Evolutionary conservation across 345 rosid genomes (phyloP), one percentile per base, ranked within the genome.

Genomic region (Abelmoschus esculentus): DNA sequence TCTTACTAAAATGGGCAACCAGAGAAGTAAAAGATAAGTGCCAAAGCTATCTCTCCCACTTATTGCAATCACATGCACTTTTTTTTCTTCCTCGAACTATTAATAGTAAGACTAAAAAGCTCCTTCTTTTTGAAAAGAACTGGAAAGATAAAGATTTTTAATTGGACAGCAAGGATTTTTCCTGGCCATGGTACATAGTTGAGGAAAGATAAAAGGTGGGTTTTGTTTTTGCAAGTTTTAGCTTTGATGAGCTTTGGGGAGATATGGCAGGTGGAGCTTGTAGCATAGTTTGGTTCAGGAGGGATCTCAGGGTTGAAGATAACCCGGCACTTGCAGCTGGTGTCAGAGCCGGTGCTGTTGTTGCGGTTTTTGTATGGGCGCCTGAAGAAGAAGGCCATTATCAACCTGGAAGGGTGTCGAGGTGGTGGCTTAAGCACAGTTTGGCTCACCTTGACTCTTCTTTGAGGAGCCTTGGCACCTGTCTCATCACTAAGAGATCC

Each of bases 391-490:
- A 95, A 77, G 99, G 97, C 44, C 80, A 83, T 68, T 95, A 29
- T 72, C 74, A 85, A 42, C 99, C 99, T 36, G 99, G 99, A 47
- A 89, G 99, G 75, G 99, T 95, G 14, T 95, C 99, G 7, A 86
- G 97, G 79, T 95, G 99, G 99, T 95, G 99, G 99, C 89, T 95
- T 56, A 95, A 95, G 85, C 84, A 95, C 31, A 95, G 99, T 75
- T 84, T 95, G 79, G 86, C 89, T 75, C 87, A 91, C 76, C 92
- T 95, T 62, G 96, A 89, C 66, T 95, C 96, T 44, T 89, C 97
- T 73, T 82, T 95, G 76, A 86, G 88, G 65, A 89, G 93, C 66
- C 89, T 95, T 62, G 97, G 99, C 38, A 87, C 97, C 77, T 70
- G 63, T 68, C 95, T 95, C 70, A 72, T 95, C 75, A 87, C 96